A percentile compares a stretch with the other conserved stretches of the same genome.
These are phyloP conservation scores for Tetracladium setigerum DNA, from an alignment of 495 filamentous ascomycete species.

Conservation along the genomic window DNA sequence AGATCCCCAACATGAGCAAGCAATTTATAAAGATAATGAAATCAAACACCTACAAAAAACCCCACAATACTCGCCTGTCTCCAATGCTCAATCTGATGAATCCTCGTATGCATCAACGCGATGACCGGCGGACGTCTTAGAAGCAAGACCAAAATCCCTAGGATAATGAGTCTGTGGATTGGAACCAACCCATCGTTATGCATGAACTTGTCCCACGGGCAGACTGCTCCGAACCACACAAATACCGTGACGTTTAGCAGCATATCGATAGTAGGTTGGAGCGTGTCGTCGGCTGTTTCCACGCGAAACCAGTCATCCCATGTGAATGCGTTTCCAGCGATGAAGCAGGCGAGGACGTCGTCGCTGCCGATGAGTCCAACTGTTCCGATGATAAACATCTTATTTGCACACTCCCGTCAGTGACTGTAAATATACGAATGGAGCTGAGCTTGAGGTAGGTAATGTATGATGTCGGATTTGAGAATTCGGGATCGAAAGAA, in stretches of 20 bases:
- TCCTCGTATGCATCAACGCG: constrained; percentile 62
- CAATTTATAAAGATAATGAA: too few species aligned
- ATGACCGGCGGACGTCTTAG: constrained; percentile 69
- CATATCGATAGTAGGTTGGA: constrained; percentile 87
- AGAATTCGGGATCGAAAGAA: too few species aligned
- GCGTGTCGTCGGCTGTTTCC: constrained; percentile 77
- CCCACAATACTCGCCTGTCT: constrained; percentile 76
- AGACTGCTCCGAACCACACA: constrained; percentile 87
- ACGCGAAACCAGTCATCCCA: constrained; percentile 92
- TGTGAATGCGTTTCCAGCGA: constrained; percentile 86
- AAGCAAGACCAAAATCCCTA: constrained; percentile 76
- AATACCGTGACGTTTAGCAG: constrained; percentile 74
- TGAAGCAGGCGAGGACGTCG: constrained; percentile 88
- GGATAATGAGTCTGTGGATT: constrained; percentile 64
- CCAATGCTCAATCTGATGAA: constrained; percentile 70
- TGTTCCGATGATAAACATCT: constrained; percentile 69
- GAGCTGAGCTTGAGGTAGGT: constrained; percentile 39
- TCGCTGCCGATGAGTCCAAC: constrained; percentile 87
- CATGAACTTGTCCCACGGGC: constrained; percentile 68
- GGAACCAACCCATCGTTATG: constrained; percentile 59
- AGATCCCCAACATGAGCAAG: too few species aligned
- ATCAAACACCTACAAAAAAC: constrained; percentile 53
- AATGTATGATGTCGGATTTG: too few species aligned
- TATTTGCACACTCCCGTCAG: constrained; percentile 12
- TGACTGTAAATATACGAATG: constrained; percentile 2